Base-by-base conservation (phyloP, 2,329 filamentous ascomycete genomes). In the Fusarium fracticaudum region DNA sequence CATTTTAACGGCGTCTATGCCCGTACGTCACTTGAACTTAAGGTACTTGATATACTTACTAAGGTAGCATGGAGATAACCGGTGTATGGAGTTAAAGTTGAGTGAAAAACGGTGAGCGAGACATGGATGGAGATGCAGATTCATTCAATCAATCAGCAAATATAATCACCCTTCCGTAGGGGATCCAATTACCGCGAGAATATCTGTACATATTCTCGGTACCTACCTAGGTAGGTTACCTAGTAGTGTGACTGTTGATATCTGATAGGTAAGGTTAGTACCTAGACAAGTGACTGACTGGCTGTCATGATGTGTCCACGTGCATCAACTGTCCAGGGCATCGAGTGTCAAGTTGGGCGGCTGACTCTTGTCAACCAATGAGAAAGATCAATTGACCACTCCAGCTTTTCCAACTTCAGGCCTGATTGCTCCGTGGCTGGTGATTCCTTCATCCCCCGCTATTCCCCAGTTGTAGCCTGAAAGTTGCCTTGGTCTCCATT, bases 311-410 rank as follows among this genome's bases (percentile, higher is more conserved):
- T 61, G 55, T n/a, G 61, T 67, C 67, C 71, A 61, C 61, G 61
- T 74, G 67, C 71, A 63, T 64, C 43, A 20, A 53, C 60, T 68
- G 58, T 43, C 64, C 64, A 66, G 54, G 64, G 31, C 63, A 45
- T 47, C 24, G 26, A 51, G 45, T 31, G 31, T 60, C 38, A 59
- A 69, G 24, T 60, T 64, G 69, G 38, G 67, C 67, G 67, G 67
- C 67, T 74, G 71, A 74, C 71, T 69, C 59, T 44, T 41, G 17
- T 17, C 14, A 20, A 15, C 71, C 71, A 74, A 74, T 74, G 41
- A 69, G 10, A 60, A 44, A 12, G 37, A 33, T 51, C 71, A 74
- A 74, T 74, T 74, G 71, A 54, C 50, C 41, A 59, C 71, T 60
- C 55, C 65, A 62, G 59, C 58, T 64, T 64, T 72, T 55, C 37